Conservation (phyloP, 192 early-diverging fungal genomes). For the Entomortierella beljakovae region DNA sequence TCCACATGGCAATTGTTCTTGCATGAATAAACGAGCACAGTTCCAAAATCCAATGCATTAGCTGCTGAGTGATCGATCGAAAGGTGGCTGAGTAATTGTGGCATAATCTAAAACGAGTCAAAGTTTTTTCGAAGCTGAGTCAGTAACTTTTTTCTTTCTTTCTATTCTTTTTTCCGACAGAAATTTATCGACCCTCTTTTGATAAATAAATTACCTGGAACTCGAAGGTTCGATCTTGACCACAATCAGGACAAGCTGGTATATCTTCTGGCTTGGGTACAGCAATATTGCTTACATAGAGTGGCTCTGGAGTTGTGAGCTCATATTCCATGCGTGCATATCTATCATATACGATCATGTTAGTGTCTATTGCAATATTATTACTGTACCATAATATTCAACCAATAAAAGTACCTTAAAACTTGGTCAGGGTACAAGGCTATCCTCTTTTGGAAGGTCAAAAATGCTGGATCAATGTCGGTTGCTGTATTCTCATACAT, state of each 20-base stretch:
- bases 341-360: slow-evolving; percentile 21
- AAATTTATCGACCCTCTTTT: too few species aligned
- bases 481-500: slow-evolving; percentile 80
- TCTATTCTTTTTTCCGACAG: too few species aligned
- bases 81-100: slow-evolving; percentile 87
- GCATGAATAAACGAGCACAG: slow-evolving; percentile 89
- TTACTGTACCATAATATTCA: background rate
- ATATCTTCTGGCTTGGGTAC: slow-evolving; percentile 69
- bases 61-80: slow-evolving; percentile 74
- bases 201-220: slow-evolving; percentile 84
- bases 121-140: too few species aligned
- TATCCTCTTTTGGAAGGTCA: slow-evolving; percentile 90
- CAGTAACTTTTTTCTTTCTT: too few species aligned
- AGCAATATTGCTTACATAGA: slow-evolving; percentile 83
- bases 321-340: slow-evolving; percentile 74
- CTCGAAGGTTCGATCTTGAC: slow-evolving; percentile 83
- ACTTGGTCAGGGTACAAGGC: slow-evolving; percentile 86
- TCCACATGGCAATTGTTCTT: slow-evolving; percentile 77
- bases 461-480: slow-evolving; percentile 90
- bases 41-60: slow-evolving; percentile 92
- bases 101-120: slow-evolving; percentile 71
- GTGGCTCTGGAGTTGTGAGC: slow-evolving; percentile 65
- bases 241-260: slow-evolving; percentile 79
- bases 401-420: slow-evolving; percentile 74
- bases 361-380: too few species aligned